phyloP scores from a whole-genome alignment of 176 grass and related monocot genomes.

The Carex scoparia region DNA sequence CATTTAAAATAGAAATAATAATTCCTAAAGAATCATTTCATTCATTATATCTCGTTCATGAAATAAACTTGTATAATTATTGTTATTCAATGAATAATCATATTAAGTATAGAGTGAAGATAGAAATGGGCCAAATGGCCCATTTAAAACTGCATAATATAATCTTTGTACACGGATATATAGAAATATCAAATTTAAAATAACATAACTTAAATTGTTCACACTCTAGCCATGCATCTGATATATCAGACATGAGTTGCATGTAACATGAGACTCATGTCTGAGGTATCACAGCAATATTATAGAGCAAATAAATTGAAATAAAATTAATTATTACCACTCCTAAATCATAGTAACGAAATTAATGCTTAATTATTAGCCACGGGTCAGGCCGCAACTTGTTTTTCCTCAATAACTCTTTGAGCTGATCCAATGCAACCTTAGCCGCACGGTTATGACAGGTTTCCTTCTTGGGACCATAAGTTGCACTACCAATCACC shows the following conservation, averaged over 20 bases:
- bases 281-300: too few species aligned
- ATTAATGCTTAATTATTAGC: not conserved
- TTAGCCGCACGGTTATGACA: slow-evolving; percentile 54
- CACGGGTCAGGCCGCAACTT: not conserved
- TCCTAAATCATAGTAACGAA: not conserved
- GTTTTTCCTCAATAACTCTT: not conserved
- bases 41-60: too few species aligned
- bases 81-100: too few species aligned
- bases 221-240: not conserved
- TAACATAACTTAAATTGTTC: not conserved
- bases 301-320: too few species aligned
- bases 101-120: too few species aligned
- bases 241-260: slow-evolving; percentile 12
- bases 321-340: too few species aligned
- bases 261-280: not conserved
- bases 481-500: slow-evolving; percentile 33
- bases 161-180: too few species aligned
- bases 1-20: too few species aligned
- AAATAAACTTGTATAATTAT: too few species aligned
- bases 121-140: too few species aligned
- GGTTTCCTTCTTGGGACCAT: slow-evolving; percentile 60
- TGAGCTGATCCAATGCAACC: slow-evolving; percentile 25
- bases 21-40: too few species aligned
- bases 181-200: not conserved
- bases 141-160: too few species aligned